These are phyloP conservation scores for Mycena sp. DNA, from an alignment of 1,284 basidiomycete genomes.

Conservation along the genomic window DNA sequence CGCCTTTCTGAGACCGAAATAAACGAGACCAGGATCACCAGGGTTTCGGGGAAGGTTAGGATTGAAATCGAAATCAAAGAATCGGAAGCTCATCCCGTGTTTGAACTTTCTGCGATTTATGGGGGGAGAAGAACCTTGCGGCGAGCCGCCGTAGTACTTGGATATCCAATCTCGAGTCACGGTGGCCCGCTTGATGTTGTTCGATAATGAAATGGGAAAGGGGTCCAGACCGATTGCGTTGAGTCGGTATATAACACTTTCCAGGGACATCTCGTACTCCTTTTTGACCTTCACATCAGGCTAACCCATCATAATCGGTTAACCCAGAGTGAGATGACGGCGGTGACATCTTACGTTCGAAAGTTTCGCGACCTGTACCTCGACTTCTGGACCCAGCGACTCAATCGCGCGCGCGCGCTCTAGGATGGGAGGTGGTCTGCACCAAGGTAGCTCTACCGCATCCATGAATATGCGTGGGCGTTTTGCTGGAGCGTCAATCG, in stretches of 20 bases:
- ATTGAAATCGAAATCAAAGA: slow-evolving; percentile 19
- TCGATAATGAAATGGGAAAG: slow-evolving; percentile 5
- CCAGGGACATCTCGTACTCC: slow-evolving; percentile 4
- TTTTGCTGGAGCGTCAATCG: too few relatives aligned
- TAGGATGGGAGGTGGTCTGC: too few relatives aligned
- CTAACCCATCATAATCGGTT: too few relatives aligned
- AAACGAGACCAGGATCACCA: slow-evolving; percentile 19
- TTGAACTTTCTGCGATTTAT: slow-evolving; percentile 14
- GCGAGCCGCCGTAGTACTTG: slow-evolving; percentile 3
- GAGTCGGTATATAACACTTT: slow-evolving; percentile 7
- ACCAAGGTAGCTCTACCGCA: too few relatives aligned
- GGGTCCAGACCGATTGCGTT: slow-evolving; percentile 10
- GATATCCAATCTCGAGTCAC: slow-evolving; percentile 9
- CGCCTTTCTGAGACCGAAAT: not conserved
- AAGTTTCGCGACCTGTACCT: too few relatives aligned
- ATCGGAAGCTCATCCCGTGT: slow-evolving; percentile 12
- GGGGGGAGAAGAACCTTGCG: not conserved
- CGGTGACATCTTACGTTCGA: too few relatives aligned
- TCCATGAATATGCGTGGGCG: too few relatives aligned
- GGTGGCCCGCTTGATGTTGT: not conserved
- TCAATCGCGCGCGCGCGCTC: too few relatives aligned
- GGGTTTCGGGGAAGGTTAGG: slow-evolving; percentile 17
- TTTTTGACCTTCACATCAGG: slow-evolving; percentile 19
- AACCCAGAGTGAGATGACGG: too few relatives aligned
- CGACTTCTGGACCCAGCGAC: too few relatives aligned